Evolutionary conservation across 805 yeast species (phyloP), one percentile per base, ranked within the genome.

Genomic region (Ogataea haglerorum): DNA sequence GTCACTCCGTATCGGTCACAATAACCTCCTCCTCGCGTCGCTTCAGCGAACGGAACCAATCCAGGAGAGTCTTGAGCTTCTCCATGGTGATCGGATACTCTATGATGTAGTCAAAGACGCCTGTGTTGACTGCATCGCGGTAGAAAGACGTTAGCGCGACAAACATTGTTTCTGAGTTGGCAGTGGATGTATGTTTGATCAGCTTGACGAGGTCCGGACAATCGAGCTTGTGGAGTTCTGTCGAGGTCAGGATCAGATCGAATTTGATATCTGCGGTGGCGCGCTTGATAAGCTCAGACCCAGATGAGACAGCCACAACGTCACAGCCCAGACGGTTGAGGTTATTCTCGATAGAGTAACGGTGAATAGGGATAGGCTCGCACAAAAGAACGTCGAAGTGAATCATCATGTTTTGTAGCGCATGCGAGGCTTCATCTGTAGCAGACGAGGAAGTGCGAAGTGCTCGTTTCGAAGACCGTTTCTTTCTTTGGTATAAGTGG

Each of bases 201-300:
- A 90, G 66, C 52, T 85, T 82, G 5, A 84, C 83, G 23, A 91
- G 81, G 65, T 89, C 96, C 6, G 78, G 64, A 1, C 86, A 83
- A 47, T 78, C 85, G 21, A 84, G 67, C 45, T 80, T 81, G 12
- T 85, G 76, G 16, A 85, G 65, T 49, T 76, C 76, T 40, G 84
- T 68, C 2, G 91, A 93, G 0, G 93, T 80, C 44, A 90, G 69
- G 21, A 90, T 87, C 29, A 89, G 50, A 62, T 90, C 97, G 66
- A 88, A 91, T 56, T 79, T 82, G 14, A 87, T 85, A 38, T 81
- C 82, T 26, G 95, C 85, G 0, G 95, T 84, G 6, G 88, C 87
- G 41, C 93, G 67, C 45, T 93, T 72, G 10, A 89, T 75, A 44
- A 89, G 69, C 46, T 89, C 96, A 45, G 88, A 91, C 1, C 95